A percentile compares a stretch with the other conserved stretches of the same genome.
phyloP scores from a whole-genome alignment of 2,329 filamentous ascomycete species.

The Fusarium nygamai region DNA sequence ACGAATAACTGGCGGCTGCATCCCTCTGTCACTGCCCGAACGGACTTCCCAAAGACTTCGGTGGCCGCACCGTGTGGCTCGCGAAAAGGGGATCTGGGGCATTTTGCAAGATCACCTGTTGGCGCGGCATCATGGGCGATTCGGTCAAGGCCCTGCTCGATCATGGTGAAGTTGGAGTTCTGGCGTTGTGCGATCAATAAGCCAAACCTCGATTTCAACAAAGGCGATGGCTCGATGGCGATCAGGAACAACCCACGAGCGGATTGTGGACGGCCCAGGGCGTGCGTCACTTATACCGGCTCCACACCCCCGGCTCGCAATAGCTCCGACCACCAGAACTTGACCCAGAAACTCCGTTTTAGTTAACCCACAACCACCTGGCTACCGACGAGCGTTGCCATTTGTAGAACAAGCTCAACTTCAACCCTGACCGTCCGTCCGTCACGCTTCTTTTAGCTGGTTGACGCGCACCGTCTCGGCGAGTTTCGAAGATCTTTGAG shows the following conservation, averaged over 20 bases:
- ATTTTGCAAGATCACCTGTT: constrained; percentile 29
- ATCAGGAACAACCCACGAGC: constrained; percentile 41
- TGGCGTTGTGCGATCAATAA: constrained; percentile 42
- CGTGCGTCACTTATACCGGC: constrained; percentile 14
- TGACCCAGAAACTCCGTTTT: constrained; percentile 26
- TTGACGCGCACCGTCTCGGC: constrained; percentile 27
- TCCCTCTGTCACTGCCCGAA: constrained; percentile 10
- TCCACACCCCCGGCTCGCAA: constrained; percentile 30
- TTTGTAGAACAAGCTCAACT: constrained; percentile 31
- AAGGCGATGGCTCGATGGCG: constrained; percentile 41
- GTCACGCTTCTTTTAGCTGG: constrained; percentile 26
- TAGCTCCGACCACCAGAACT: constrained; percentile 29
- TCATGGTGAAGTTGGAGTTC: constrained; percentile 32
- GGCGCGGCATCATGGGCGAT: constrained; percentile 25
- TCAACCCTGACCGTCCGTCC: constrained; percentile 27
- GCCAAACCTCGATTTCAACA: constrained; percentile 46
- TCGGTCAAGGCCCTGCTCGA: constrained; percentile 15
- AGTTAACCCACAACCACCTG: constrained; percentile 31
- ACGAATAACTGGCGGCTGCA: constrained; percentile 17
- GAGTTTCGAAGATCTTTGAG: constrained; percentile 18
- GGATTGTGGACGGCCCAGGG: constrained; percentile 12
- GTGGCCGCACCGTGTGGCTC: constrained; percentile 34
- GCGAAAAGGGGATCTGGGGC: constrained; percentile 19
- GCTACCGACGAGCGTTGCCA: constrained; percentile 32
- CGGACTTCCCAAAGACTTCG: constrained; percentile 21